Conservation (phyloP, 345 rosid genomes). For the Punica granatum region DNA sequence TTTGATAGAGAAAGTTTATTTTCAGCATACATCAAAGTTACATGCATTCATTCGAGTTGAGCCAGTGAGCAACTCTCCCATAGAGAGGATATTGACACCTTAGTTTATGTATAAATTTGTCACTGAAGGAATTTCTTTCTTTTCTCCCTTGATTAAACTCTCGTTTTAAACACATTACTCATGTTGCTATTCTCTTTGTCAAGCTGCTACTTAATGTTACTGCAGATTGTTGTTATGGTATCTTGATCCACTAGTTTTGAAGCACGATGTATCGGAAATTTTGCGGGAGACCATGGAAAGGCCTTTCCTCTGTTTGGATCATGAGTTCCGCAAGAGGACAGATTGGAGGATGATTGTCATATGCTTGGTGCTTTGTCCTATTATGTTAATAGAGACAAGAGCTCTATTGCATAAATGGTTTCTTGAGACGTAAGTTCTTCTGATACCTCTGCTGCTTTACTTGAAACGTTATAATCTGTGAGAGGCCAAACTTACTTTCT, state of each 20-base stretch:
- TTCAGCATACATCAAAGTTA: not conserved
- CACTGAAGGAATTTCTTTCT: not conserved
- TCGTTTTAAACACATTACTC: not conserved
- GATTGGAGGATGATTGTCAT: conserved; percentile 42
- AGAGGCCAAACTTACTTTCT: not conserved
- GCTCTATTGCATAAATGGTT: conserved; percentile 68
- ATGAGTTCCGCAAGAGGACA: conserved; percentile 44
- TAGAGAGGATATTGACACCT: not conserved
- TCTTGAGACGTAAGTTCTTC: conserved; percentile 52
- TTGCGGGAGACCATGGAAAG: conserved; percentile 41
- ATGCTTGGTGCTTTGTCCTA: conserved; percentile 51
- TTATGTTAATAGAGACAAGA: conserved; percentile 38
- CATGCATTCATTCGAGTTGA: not conserved
- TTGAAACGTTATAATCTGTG: not conserved
- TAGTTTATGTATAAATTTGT: not conserved
- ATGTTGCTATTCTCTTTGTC: not conserved
- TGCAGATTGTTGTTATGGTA: conserved; percentile 68
- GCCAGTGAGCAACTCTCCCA: not conserved
- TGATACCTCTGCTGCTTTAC: not conserved
- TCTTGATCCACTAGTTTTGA: conserved; percentile 51
- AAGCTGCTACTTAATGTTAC: conserved; percentile 1
- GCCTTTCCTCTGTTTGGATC: conserved; percentile 57
- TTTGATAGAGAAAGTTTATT: not conserved
- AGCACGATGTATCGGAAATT: conserved; percentile 49
- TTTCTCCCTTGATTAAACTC: not conserved